Evolutionary conservation across 2,329 filamentous ascomycete genomes (phyloP).

Genomic region (Biscogniauxia sp.): DNA sequence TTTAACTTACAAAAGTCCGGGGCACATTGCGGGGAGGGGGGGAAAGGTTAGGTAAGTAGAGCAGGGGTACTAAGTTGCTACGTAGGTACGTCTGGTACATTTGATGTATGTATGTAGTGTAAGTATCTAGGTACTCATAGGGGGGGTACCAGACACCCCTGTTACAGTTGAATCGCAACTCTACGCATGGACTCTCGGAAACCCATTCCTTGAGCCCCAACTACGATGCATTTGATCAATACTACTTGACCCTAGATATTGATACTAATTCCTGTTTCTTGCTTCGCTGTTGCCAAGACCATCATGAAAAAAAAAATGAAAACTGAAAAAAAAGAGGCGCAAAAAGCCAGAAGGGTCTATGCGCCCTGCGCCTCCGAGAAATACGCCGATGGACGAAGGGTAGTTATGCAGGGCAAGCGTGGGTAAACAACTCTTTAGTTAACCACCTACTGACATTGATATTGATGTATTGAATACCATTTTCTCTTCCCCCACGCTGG

Average conservation of each 20-base stretch:
- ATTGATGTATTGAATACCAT: too few relatives aligned
- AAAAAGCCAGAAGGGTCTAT: slow-evolving; percentile 11
- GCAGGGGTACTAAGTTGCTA: too few relatives aligned
- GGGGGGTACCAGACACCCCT: too few relatives aligned
- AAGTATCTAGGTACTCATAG: too few relatives aligned
- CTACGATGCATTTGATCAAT: background rate
- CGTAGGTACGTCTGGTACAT: too few relatives aligned
- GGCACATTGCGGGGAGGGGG: slow-evolving; percentile 22
- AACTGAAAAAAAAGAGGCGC: slow-evolving; percentile 1
- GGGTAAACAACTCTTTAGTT: background rate
- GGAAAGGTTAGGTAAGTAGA: too few relatives aligned
- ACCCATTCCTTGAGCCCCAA: too few relatives aligned
- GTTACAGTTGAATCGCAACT: background rate
- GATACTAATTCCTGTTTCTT: slow-evolving; percentile 3
- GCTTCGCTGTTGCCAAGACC: slow-evolving; percentile 9
- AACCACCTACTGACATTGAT: too few relatives aligned
- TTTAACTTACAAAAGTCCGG: slow-evolving; percentile 21
- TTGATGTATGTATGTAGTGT: too few relatives aligned
- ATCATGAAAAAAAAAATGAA: slow-evolving; percentile 1
- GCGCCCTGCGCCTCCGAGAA: slow-evolving; percentile 6
- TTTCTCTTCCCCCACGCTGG: background rate
- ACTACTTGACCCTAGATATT: slow-evolving; percentile 12
- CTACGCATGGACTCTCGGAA: too few relatives aligned
- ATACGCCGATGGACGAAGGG: slow-evolving; percentile 12
- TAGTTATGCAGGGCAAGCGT: slow-evolving; percentile 4